Evolutionary conservation across 768 basidiomycete genomes (phyloP), one percentile per base, ranked within the genome.

Genomic region (Suillus fuscotomentosus): DNA sequence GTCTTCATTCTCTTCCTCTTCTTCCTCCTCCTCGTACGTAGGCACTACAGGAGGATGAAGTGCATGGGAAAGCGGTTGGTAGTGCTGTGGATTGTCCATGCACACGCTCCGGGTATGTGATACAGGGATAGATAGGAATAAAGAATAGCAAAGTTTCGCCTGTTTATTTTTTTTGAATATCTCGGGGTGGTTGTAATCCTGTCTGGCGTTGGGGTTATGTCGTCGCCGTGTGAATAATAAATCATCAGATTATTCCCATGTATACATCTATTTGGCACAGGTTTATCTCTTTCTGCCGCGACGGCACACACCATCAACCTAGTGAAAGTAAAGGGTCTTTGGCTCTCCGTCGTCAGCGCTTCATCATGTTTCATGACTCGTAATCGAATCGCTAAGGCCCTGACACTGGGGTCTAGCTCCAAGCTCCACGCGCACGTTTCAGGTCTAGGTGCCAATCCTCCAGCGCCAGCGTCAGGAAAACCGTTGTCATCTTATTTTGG

Each of bases 21-120:
- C 84, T 22, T 84, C 82, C 24, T 88, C 85, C 60, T 88, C 84
- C 65, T 86, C 81, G 73, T 76, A 72, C 74, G 78, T 66, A 3
- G 71, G 73, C 34, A 72, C 66, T 63, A 77, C 71, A 36, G 77
- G 88, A 0, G 87, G 88, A 73, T 89, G 80, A 45, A 92, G 81
- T 50, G 91, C 91, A 80, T 91, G 88, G 62, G 90, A 92, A 69
- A 92, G 82, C 34, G 91, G 88, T 66, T 91, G 90, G 78, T 92
- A 90, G 67, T 89, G 88, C 73, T 91, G 89, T 62, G 89, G 88
- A 74, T 90, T 90, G 77, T 90, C 82, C 82, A 84, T 82, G 65
- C 57, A 59, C 57, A 59, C 57, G 57, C 57, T 59, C 57, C 57
- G 57, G 57, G 57, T 59, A 59, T 42, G 57, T 59, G 57, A 59